Evolutionary conservation across 2,329 filamentous ascomycete genomes (phyloP).

Genomic region (Cladophialophora psammophila): DNA sequence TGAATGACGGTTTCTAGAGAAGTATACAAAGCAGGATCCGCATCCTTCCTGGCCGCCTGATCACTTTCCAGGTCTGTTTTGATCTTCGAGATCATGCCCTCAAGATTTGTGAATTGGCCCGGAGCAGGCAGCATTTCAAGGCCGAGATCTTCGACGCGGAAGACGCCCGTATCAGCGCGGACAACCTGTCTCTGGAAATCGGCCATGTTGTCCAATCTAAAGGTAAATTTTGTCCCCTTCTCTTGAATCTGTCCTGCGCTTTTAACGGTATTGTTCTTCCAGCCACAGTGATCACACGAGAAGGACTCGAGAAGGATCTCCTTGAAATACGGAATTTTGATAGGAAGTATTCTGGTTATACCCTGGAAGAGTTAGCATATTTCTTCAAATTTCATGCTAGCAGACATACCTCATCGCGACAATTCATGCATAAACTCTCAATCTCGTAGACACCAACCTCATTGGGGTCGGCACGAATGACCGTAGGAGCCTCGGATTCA

Average conservation of each 20-base stretch:
- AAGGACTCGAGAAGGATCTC: slow-evolving; percentile 99
- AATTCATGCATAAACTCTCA: slow-evolving; percentile 87
- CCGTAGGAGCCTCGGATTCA: slow-evolving; percentile 20
- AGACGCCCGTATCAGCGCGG: slow-evolving; percentile 85
- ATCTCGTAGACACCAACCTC: slow-evolving; percentile 52
- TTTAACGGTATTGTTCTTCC: slow-evolving; percentile 93
- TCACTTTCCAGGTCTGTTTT: slow-evolving; percentile 80
- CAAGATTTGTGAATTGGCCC: slow-evolving; percentile 91
- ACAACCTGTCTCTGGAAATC: slow-evolving; percentile 89
- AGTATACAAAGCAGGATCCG: slow-evolving; percentile 76
- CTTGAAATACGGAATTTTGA: slow-evolving; percentile 94
- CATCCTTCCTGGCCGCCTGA: slow-evolving; percentile 80
- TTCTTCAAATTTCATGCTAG: not conserved
- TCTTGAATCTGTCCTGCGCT: slow-evolving; percentile 91
- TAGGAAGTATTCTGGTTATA: slow-evolving; percentile 83
- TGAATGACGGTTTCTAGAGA: slow-evolving; percentile 80
- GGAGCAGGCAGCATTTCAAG: slow-evolving; percentile 91
- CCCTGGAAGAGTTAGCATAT: slow-evolving; percentile 63
- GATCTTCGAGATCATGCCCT: slow-evolving; percentile 81
- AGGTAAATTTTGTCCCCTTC: slow-evolving; percentile 81
- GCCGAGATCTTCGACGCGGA: slow-evolving; percentile 89
- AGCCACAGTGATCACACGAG: slow-evolving; percentile 84
- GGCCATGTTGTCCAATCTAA: slow-evolving; percentile 73
- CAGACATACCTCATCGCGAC: slow-evolving; percentile 71
- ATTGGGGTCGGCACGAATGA: slow-evolving; percentile 37